Conservation (phyloP, 257 asterid species). For the Leptodermis oblonga region DNA sequence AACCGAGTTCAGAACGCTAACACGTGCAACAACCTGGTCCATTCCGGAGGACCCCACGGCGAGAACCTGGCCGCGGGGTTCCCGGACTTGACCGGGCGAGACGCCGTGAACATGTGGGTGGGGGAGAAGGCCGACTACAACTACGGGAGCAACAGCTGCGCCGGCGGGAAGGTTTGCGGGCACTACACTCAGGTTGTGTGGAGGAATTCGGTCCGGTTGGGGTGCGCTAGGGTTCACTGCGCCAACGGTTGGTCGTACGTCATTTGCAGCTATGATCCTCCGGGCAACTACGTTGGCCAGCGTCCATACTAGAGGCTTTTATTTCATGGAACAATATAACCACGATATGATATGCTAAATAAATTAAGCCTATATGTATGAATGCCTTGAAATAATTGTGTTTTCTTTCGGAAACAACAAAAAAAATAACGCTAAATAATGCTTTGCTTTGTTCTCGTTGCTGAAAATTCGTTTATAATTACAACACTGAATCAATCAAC, state of each 20-base stretch:
- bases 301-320: neutral
- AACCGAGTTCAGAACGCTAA: constrained; percentile 23
- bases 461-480: too few species aligned
- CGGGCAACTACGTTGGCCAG: constrained; percentile 13
- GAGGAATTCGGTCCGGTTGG: constrained; percentile 21
- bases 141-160: constrained; percentile 22
- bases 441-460: too few species aligned
- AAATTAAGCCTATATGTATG: neutral
- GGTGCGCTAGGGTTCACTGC: constrained; percentile 38
- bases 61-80: constrained; percentile 41
- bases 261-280: constrained; percentile 8
- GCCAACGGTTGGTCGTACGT: constrained; percentile 14
- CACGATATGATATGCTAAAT: neutral
- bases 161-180: constrained; percentile 4
- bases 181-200: constrained; percentile 45
- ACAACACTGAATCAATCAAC: too few species aligned
- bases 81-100: constrained; percentile 26
- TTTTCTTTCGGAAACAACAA: neutral
- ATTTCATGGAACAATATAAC: neutral
- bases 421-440: too few species aligned
- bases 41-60: constrained; percentile 35
- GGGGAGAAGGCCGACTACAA: constrained; percentile 28
- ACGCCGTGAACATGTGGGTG: constrained; percentile 39
- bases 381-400: neutral
- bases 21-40: constrained; percentile 31